Conservation (phyloP, 2,329 filamentous ascomycete genomes). For the Huntiella decipiens region DNA sequence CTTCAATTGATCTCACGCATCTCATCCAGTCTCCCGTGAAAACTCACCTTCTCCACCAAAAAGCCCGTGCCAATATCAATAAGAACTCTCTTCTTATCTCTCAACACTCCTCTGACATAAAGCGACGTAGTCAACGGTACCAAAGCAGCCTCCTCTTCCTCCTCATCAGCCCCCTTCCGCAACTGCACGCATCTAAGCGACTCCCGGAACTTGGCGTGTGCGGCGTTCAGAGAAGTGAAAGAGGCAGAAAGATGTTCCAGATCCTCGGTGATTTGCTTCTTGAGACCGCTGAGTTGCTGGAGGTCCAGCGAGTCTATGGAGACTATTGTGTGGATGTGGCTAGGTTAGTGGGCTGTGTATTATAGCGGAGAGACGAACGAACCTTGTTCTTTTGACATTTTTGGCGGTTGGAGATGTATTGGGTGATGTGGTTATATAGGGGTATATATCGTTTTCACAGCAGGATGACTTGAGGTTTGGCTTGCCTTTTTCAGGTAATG, state of each 20-base stretch:
- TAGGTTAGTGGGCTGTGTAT: no score
- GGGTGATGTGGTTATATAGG: no score
- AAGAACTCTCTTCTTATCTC: slow-evolving; percentile 56
- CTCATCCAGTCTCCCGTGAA: neutral
- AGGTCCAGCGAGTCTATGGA: slow-evolving; percentile 58
- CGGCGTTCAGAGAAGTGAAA: slow-evolving; percentile 73
- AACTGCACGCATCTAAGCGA: slow-evolving; percentile 59
- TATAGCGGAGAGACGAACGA: no score
- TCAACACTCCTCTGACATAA: slow-evolving; percentile 72
- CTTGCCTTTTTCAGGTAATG: no score
- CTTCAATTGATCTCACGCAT: neutral
- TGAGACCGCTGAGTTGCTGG: slow-evolving; percentile 75
- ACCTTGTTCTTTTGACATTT: no score
- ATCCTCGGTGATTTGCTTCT: slow-evolving; percentile 91
- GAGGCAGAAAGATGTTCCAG: slow-evolving; percentile 84
- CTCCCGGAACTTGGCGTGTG: slow-evolving; percentile 81
- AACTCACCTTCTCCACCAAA: slow-evolving; percentile 67
- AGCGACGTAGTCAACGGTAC: slow-evolving; percentile 91
- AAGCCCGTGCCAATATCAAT: slow-evolving; percentile 91
- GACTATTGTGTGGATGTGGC: slow-evolving; percentile 18
- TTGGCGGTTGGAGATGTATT: no score
- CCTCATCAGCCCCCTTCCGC: slow-evolving; percentile 16
- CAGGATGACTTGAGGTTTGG: no score
- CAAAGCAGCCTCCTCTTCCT: slow-evolving; percentile 41
- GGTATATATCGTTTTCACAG: no score